phyloP scores from a whole-genome alignment of 1,284 basidiomycete genomes.

The Marasmius sp. region DNA sequence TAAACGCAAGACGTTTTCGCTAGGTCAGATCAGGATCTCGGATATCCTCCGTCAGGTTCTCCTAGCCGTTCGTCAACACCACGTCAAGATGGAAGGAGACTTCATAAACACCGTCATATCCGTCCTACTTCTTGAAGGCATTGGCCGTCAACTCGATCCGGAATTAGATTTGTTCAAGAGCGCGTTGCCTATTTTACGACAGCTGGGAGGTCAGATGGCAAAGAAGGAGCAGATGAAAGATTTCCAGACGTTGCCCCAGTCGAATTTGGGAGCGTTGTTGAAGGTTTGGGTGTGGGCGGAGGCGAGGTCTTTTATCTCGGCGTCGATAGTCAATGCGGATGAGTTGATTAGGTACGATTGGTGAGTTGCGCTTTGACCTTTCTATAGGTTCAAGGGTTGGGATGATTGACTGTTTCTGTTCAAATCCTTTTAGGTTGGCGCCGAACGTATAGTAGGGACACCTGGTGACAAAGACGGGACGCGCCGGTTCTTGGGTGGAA shows the following conservation, averaged over 20 bases:
- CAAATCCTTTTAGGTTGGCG: background rate
- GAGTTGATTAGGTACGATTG: conserved; percentile 77
- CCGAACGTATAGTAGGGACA: conserved; percentile 2
- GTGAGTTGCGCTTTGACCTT: conserved; percentile 42
- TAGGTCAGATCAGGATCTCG: conserved; percentile 94
- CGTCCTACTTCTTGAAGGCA: conserved; percentile 92
- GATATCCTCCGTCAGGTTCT: conserved; percentile 91
- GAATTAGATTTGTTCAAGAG: conserved; percentile 91
- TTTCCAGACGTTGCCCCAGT: conserved; percentile 58
- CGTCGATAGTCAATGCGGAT: conserved; percentile 75
- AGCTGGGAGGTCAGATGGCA: conserved; percentile 87
- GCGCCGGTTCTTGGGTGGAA: background rate
- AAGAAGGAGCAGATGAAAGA: conserved; percentile 68
- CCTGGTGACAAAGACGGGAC: background rate
- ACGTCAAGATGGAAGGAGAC: conserved; percentile 98
- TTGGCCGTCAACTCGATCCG: conserved; percentile 93
- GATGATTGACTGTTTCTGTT: background rate
- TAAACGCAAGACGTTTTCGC: conserved; percentile 94
- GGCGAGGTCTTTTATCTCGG: conserved; percentile 81
- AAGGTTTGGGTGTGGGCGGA: conserved; percentile 96
- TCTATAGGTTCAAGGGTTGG: background rate
- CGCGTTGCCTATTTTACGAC: conserved; percentile 86
- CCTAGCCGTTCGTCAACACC: conserved; percentile 85
- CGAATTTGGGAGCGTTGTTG: conserved; percentile 79
- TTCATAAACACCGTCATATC: conserved; percentile 98